Evolutionary conservation across 129 eudicot genomes (phyloP).

Genomic region (Deinandra increscens): DNA sequence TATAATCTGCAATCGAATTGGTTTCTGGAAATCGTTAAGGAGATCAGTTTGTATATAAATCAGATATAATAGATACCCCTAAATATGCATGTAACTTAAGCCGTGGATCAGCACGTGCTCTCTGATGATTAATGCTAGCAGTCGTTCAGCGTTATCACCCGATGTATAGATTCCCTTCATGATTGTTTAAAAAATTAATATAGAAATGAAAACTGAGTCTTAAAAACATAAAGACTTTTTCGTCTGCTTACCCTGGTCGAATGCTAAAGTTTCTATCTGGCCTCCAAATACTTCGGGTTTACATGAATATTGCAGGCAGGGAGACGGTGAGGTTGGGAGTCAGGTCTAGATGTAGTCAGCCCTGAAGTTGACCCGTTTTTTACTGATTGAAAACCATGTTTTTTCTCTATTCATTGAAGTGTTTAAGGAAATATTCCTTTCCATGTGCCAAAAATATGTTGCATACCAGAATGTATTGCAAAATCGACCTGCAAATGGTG

Average conservation of each 20-base stretch:
- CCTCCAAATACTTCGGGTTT: too few species aligned
- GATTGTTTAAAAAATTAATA: conserved; percentile 14
- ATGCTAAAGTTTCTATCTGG: conserved; percentile 74
- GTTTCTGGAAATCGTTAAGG: too few species aligned
- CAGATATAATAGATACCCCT: too few species aligned
- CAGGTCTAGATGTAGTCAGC: conserved; percentile 53
- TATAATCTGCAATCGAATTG: too few species aligned
- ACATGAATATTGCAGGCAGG: conserved; percentile 91
- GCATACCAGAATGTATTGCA: conserved; percentile 69
- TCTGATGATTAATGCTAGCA: conserved; percentile 29
- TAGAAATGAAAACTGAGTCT: neutral
- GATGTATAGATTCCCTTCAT: conserved; percentile 57
- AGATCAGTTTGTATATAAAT: too few species aligned
- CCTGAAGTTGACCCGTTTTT: conserved; percentile 66
- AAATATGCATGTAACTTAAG: conserved; percentile 49
- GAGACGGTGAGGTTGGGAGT: conserved; percentile 63
- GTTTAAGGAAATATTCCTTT: conserved; percentile 84
- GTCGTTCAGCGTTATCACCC: conserved; percentile 40
- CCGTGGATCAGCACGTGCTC: conserved; percentile 56
- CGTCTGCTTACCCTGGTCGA: conserved; percentile 54
- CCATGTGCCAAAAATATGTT: conserved; percentile 99
- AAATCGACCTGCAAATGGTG: conserved; percentile 84
- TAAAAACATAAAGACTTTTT: neutral
- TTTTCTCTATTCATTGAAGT: conserved; percentile 85
- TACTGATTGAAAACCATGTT: conserved; percentile 64